Percentiles rank a stretch among this genome's conserved stretches.
Evolutionary conservation across 2,329 filamentous ascomycete genomes (phyloP).

Genomic region (Emergomyces orientalis): DNA sequence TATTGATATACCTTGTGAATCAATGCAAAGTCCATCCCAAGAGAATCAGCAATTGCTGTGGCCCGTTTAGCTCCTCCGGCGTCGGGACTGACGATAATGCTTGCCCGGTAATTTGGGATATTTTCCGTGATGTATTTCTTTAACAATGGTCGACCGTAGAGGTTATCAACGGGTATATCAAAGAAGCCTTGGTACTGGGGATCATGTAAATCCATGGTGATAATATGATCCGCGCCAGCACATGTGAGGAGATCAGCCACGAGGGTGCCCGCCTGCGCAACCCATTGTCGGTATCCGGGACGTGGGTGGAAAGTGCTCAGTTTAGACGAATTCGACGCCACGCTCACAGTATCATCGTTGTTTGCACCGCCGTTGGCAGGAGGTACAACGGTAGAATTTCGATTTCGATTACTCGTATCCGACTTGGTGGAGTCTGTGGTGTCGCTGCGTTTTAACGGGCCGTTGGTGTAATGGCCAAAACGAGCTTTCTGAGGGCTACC

Average conservation of each 20-base stretch:
- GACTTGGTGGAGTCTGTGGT: conserved; percentile 33
- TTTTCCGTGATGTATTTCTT: conserved; percentile 64
- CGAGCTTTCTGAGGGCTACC: conserved; percentile 37
- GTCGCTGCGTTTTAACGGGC: conserved; percentile 28
- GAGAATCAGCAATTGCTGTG: conserved; percentile 84
- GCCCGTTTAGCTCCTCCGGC: conserved; percentile 94
- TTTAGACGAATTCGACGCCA: conserved; percentile 41
- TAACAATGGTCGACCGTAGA: conserved; percentile 58
- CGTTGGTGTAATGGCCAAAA: conserved; percentile 31
- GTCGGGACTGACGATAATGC: conserved; percentile 91
- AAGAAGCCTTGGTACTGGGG: conserved; percentile 98
- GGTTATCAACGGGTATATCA: conserved; percentile 95
- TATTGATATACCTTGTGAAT: conserved; percentile 76
- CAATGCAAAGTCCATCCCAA: conserved; percentile 90
- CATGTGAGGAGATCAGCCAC: conserved; percentile 91
- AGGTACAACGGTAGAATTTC: conserved; percentile 24
- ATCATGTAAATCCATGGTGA: conserved; percentile 95
- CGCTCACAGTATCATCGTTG: conserved; percentile 54
- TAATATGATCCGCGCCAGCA: conserved; percentile 91
- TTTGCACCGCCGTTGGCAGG: conserved; percentile 47
- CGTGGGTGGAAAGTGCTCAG: conserved; percentile 64
- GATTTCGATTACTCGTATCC: conserved; percentile 18
- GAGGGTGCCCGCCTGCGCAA: conserved; percentile 90
- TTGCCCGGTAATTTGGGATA: conserved; percentile 73
- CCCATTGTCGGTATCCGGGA: conserved; percentile 96